phyloP scores from a whole-genome alignment of 768 basidiomycete genomes.

The Daedalea quercina region DNA sequence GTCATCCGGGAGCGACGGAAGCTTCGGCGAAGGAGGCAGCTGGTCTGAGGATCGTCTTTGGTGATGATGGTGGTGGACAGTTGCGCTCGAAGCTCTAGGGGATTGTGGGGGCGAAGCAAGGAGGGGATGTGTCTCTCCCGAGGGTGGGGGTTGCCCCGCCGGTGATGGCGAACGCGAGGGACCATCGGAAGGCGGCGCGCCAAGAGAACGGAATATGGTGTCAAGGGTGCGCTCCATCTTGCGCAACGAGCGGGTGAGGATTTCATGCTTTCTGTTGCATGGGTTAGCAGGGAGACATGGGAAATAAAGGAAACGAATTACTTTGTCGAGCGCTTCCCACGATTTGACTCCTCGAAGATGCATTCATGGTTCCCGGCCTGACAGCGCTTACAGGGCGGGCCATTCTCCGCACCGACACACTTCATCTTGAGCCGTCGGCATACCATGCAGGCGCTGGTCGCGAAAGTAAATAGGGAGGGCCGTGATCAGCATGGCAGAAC shows the following conservation, averaged over 20 bases:
- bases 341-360: slow-evolving; percentile 93
- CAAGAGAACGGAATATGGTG: slow-evolving; percentile 83
- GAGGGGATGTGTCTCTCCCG: slow-evolving; percentile 46
- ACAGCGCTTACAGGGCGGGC: slow-evolving; percentile 89
- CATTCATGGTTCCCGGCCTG: slow-evolving; percentile 77
- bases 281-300: slow-evolving; percentile 20
- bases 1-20: slow-evolving; percentile 91
- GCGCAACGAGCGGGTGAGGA: slow-evolving; percentile 70
- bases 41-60: slow-evolving; percentile 22
- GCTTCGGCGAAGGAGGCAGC: slow-evolving; percentile 63
- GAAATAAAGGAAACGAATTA: slow-evolving; percentile 22
- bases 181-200: slow-evolving; percentile 78
- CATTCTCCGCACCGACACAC: slow-evolving; percentile 85
- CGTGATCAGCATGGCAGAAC: slow-evolving; percentile 13
- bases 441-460: slow-evolving; percentile 76
- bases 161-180: slow-evolving; percentile 80
- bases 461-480: slow-evolving; percentile 12
- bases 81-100: slow-evolving; percentile 40
- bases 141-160: slow-evolving; percentile 29
- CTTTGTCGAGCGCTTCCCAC: slow-evolving; percentile 88
- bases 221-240: slow-evolving; percentile 95
- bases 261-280: slow-evolving; percentile 66
- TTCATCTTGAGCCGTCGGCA: slow-evolving; percentile 93
- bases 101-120: slow-evolving; percentile 28
- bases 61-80: slow-evolving; percentile 10